Conservation (phyloP, 1,139 yeast species). For the Candida sp. region DNA sequence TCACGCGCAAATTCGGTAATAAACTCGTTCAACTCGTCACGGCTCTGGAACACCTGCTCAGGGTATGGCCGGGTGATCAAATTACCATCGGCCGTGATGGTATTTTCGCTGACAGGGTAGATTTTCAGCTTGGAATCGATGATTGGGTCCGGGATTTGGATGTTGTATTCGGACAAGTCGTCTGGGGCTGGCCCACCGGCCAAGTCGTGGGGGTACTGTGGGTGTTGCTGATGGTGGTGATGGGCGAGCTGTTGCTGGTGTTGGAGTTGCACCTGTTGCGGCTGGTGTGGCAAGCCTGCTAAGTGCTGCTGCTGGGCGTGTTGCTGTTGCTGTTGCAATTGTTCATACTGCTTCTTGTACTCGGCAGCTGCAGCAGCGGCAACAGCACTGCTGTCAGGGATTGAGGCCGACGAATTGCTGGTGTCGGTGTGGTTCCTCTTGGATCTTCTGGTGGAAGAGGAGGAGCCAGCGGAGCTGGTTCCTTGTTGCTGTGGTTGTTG, state of each 20-base stretch:
- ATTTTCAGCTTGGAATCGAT: slow-evolving; percentile 49
- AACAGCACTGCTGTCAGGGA: slow-evolving; percentile 4
- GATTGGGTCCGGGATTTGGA: slow-evolving; percentile 54
- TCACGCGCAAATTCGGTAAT: slow-evolving; percentile 61
- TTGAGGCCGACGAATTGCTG: neutral
- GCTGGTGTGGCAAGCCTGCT: slow-evolving; percentile 12
- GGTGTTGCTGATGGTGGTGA: slow-evolving; percentile 23
- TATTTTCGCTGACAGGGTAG: slow-evolving; percentile 50
- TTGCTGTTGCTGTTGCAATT: slow-evolving; percentile 19
- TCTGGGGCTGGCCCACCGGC: slow-evolving; percentile 19
- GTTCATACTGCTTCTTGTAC: slow-evolving; percentile 15
- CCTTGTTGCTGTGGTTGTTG: slow-evolving; percentile 10
- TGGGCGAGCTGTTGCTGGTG: slow-evolving; percentile 16
- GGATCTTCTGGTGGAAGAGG: slow-evolving; percentile 3
- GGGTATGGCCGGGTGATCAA: slow-evolving; percentile 60
- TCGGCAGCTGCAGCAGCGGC: slow-evolving; percentile 8
- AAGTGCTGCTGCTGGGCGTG: slow-evolving; percentile 16
- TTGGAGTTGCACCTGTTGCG: slow-evolving; percentile 14
- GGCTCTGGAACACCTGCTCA: slow-evolving; percentile 53
- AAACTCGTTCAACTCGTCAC: slow-evolving; percentile 57
- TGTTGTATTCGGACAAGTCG: slow-evolving; percentile 46
- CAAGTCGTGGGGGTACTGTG: slow-evolving; percentile 21
- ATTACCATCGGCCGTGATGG: slow-evolving; percentile 54
- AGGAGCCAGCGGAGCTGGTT: neutral
- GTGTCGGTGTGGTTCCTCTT: slow-evolving; percentile 4